Evolutionary conservation across 192 early-diverging fungal genomes (phyloP), one percentile per base, ranked within the genome.

Genomic region (Haplosporangium gracile): DNA sequence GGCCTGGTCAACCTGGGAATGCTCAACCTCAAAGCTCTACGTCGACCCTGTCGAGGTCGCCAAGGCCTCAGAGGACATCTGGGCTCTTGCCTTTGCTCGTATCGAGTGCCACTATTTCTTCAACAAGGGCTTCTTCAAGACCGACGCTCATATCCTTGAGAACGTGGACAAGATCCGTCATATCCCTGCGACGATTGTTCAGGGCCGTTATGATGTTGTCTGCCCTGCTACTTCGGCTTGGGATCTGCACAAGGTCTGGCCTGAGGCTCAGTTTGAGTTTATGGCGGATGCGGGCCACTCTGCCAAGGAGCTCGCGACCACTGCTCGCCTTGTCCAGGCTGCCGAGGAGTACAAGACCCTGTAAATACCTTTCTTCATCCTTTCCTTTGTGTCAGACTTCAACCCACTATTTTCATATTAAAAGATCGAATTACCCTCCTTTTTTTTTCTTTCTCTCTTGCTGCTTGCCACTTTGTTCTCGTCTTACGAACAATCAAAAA

Each of bases 71-170:
- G 88, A 93, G 69, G 90, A 90, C 55, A 86, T 85, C 24, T 95
- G 92, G 91, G 89, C 94, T 7, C 72, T 94, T 40, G 90, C 88
- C 49, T 95, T 95, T 89, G 94, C 95, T 18, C 84, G 95, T 51
- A 95, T 95, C 79, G 95, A 95, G 81, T 92, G 90, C 80, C 89
- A 90, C 49, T 90, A 85, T 88, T 95, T 95, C 80, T 87, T 91
- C 88, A 94, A 95, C 91, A 91, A 93, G 72, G 94, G 95, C 0
- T 95, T 95, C 83, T 95, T 95, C 83, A 89, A 92, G 55, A 79
- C 83, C 0, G 93, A 93, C 55, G 88, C 79, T 15, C 92, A 89
- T 76, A 88, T 95, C 45, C 75, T 95, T 42, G 90, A 95, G 70
- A 92, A 95, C 75, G 76, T 95, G 1, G 88, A 93, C 83, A 92